Percentiles rank a stretch among this genome's conserved stretches.
These are phyloP conservation scores for Solanum hybrid DNA, from an alignment of 305 asterid species.

Conservation along the genomic window DNA sequence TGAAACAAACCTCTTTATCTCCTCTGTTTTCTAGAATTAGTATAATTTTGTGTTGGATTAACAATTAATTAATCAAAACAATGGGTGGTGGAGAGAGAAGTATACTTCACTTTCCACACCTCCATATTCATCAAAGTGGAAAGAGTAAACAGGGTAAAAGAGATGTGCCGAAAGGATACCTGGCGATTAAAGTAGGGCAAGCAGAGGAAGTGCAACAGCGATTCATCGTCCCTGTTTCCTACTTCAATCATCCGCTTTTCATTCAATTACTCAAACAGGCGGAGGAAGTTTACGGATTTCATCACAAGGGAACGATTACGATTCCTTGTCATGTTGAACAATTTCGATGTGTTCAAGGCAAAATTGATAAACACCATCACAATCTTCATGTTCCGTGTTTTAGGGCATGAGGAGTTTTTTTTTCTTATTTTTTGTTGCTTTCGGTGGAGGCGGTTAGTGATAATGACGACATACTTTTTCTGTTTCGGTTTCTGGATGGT, in stretches of 20 bases:
- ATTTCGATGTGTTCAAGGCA: constrained; percentile 30
- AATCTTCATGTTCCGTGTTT: constrained; percentile 3
- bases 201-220: constrained; percentile 45
- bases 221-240: constrained; percentile 63
- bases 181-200: constrained; percentile 58
- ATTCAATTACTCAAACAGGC: constrained; percentile 59
- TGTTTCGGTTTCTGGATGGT: background rate
- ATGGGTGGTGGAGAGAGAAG: constrained; percentile 9
- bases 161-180: constrained; percentile 47
- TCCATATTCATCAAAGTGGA: background rate
- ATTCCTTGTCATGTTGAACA: constrained; percentile 57
- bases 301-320: constrained; percentile 54
- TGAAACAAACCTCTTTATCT: background rate
- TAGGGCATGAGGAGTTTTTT: background rate
- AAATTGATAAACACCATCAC: constrained; percentile 30
- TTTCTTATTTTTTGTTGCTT: background rate
- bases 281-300: constrained; percentile 82
- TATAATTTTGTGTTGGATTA: background rate
- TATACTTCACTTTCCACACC: constrained; percentile 2
- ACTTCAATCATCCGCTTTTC: constrained; percentile 83
- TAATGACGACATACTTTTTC: background rate
- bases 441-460: background rate
- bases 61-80: background rate
- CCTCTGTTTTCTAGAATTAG: background rate
- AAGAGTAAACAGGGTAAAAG: constrained; percentile 1